Conservation (phyloP, 495 filamentous ascomycete genomes). For the Bryoglossum gracile region DNA sequence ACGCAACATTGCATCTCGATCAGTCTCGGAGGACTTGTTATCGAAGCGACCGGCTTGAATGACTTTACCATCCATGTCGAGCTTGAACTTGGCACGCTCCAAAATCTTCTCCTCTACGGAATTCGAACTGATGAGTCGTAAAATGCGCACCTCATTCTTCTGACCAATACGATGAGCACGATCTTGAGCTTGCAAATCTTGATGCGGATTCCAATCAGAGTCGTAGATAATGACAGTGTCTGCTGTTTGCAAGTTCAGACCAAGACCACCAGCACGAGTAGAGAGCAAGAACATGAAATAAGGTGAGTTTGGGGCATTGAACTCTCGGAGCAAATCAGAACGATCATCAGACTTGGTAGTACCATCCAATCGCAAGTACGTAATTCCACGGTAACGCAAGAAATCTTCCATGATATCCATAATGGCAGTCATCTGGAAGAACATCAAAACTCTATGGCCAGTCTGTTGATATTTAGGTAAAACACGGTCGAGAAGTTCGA, state of each 20-base stretch:
- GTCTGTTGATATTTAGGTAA: constrained; percentile 86
- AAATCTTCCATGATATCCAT: constrained; percentile 99
- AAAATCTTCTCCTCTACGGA: constrained; percentile 98
- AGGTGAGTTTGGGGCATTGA: constrained; percentile 82
- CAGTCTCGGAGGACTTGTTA: constrained; percentile 97
- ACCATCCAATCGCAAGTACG: constrained; percentile 89
- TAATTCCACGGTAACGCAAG: constrained; percentile 69
- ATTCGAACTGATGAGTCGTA: constrained; percentile 90
- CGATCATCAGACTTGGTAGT: constrained; percentile 97
- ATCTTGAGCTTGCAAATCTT: constrained; percentile 98
- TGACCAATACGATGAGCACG: constrained; percentile 99
- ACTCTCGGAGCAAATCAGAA: constrained; percentile 77
- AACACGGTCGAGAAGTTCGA: constrained; percentile 87
- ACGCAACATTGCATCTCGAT: constrained; percentile 90
- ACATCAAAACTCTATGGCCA: constrained; percentile 93
- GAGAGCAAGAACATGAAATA: constrained; percentile 98
- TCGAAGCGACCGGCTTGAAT: constrained; percentile 99
- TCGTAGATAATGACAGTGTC: constrained; percentile 99
- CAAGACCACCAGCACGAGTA: constrained; percentile 96
- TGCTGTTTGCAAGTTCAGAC: constrained; percentile 92
- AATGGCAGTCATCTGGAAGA: constrained; percentile 99
- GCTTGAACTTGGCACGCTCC: constrained; percentile 92
- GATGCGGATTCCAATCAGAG: constrained; percentile 99
- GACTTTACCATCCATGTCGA: constrained; percentile 98
- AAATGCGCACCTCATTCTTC: constrained; percentile 97